Percentiles rank a stretch among this genome's conserved stretches.
These are phyloP conservation scores for Boletus speciosus DNA, from an alignment of 768 basidiomycete genomes.

Conservation along the genomic window DNA sequence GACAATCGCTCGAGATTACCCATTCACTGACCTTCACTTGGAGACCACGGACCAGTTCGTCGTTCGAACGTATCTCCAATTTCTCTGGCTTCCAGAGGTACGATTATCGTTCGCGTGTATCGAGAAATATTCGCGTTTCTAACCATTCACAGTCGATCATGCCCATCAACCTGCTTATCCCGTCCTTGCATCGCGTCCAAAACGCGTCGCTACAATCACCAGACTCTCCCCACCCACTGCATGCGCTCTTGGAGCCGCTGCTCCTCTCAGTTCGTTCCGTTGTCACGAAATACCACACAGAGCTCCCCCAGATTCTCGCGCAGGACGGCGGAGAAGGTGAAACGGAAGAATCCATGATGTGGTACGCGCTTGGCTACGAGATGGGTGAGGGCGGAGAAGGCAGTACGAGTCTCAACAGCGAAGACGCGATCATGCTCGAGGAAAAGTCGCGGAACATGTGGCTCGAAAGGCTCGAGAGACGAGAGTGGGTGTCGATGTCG, in stretches of 20 bases:
- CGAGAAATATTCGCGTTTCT: constrained; percentile 5
- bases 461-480: constrained; percentile 63
- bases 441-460: constrained; percentile 53
- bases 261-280: constrained; percentile 55
- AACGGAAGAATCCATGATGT: constrained; percentile 72
- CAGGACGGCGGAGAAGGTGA: constrained; percentile 60
- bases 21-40: constrained; percentile 41
- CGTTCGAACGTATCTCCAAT: constrained; percentile 66
- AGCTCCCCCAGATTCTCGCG: constrained; percentile 57
- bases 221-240: constrained; percentile 50
- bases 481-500: constrained; percentile 47
- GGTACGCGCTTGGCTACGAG: constrained; percentile 67
- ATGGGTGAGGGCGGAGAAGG: constrained; percentile 33
- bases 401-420: constrained; percentile 17
- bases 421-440: constrained; percentile 36
- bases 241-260: constrained; percentile 55
- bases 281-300: constrained; percentile 58
- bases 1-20: constrained; percentile 51
- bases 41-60: constrained; percentile 57
- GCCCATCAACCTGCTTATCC: constrained; percentile 57
- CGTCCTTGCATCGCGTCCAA: constrained; percentile 52
- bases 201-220: constrained; percentile 27
- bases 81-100: constrained; percentile 77
- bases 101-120: not conserved
- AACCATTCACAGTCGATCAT: constrained; percentile 56